These are phyloP conservation scores for Viridothelium virens DNA, from an alignment of 495 filamentous ascomycete species.

Conservation along the genomic window DNA sequence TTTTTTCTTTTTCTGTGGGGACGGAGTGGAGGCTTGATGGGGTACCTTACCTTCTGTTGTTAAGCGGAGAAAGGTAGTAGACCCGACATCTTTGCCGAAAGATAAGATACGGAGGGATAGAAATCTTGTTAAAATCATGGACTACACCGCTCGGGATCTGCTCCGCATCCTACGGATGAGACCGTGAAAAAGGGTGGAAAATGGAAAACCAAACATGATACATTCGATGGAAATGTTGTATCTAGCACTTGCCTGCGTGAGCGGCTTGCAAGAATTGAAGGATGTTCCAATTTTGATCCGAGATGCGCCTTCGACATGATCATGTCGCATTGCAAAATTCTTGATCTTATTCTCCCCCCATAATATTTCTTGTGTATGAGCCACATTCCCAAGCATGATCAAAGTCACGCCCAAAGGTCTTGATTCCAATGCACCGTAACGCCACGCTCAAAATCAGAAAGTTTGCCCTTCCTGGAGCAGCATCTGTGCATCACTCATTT, in stretches of 20 bases:
- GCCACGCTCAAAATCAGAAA: slow-evolving; percentile 8
- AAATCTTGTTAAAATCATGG: not conserved
- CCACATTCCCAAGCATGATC: too few species aligned
- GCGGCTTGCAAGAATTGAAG: not conserved
- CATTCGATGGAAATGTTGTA: not conserved
- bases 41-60: too few species aligned
- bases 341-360: too few species aligned
- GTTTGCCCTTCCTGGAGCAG: not conserved
- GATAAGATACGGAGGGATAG: too few species aligned
- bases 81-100: too few species aligned
- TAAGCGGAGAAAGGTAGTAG: too few species aligned
- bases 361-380: too few species aligned
- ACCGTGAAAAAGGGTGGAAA: not conserved
- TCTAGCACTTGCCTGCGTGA: not conserved
- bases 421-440: not conserved
- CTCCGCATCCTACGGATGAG: not conserved
- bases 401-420: not conserved
- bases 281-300: not conserved
- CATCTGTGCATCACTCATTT: slow-evolving; percentile 30
- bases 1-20: too few species aligned
- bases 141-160: not conserved
- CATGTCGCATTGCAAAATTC: not conserved
- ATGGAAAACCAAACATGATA: not conserved
- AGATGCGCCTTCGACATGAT: not conserved
- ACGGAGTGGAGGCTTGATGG: too few species aligned